Evolutionary conservation across 2,329 filamentous ascomycete species (phyloP).

Genomic region (Hypoxylon sp.): DNA sequence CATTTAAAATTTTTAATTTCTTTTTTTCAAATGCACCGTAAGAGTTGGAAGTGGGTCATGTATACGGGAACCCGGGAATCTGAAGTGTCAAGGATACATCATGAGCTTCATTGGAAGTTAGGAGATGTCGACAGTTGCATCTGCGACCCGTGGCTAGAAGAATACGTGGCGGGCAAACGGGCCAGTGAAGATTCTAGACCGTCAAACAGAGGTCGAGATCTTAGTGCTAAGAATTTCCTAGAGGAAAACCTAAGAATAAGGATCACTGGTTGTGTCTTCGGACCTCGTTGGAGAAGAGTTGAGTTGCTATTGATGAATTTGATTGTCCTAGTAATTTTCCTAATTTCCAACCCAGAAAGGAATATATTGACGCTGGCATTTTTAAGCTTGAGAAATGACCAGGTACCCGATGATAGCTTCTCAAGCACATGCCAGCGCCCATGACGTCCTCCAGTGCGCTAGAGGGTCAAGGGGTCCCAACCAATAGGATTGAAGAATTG

Average conservation of each 20-base stretch:
- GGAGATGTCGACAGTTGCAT: slow-evolving; percentile 32
- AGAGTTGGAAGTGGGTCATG: slow-evolving; percentile 39
- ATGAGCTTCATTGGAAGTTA: slow-evolving; percentile 30
- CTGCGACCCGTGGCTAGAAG: slow-evolving; percentile 24
- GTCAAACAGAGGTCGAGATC: slow-evolving; percentile 24
- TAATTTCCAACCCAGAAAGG: slow-evolving; percentile 3
- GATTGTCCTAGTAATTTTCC: slow-evolving; percentile 8
- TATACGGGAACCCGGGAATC: slow-evolving; percentile 26
- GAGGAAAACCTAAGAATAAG: slow-evolving; percentile 5
- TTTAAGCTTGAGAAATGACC: slow-evolving; percentile 18
- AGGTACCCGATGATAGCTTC: slow-evolving; percentile 24
- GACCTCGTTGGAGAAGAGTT: neutral
- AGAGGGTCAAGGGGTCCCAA: slow-evolving; percentile 20
- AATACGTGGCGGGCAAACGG: slow-evolving; percentile 38
- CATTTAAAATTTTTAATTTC: slow-evolving; percentile 30
- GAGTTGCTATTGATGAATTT: neutral
- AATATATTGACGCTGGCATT: slow-evolving; percentile 22
- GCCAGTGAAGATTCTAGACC: slow-evolving; percentile 30
- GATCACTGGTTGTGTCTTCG: neutral
- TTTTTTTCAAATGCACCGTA: slow-evolving; percentile 8
- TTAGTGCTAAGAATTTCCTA: slow-evolving; percentile 2
- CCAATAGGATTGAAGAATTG: slow-evolving; percentile 40
- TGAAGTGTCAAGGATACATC: slow-evolving; percentile 30
- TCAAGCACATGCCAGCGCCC: slow-evolving; percentile 34
- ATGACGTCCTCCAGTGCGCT: slow-evolving; percentile 32